Base-by-base conservation (phyloP, 495 filamentous ascomycete species). In the Endocarpon pusillum region DNA sequence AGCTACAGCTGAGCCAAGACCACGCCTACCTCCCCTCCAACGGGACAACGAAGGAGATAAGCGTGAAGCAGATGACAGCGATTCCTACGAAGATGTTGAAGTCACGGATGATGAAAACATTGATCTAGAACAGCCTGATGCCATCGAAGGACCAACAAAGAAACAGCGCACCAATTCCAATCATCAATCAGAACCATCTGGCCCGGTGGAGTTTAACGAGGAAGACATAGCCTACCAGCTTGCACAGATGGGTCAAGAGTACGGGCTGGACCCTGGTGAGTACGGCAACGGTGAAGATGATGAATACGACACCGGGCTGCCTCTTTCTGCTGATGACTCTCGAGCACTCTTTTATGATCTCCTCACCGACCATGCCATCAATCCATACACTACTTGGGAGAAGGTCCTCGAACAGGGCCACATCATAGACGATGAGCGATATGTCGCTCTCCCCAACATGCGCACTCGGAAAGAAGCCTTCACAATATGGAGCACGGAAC, bases 211-310 rank as follows among this genome's bases (percentile, higher is more conserved):
- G 43, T 94, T 96, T 47, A 80, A 81, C 18, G 89, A 96, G 49
- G 86, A 87, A 27, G 91, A 97, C 48, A 87, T 97, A 39, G 85
- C 80, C 21, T 87, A 78, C 43, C 89, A 97, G 48, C 63, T 97
- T 6, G 78, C 78, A 10, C 73, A 74, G 7, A 91, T 94, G 83
- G 78, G 74, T 27, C 67, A 81, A 41, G 72, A 81, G 7, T 81
- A 87, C 42, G 78, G 68, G 1, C 57, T 74, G 9, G 72, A 76
- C 28, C 67, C 66, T n/a, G 71, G 62, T 10, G 81, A 85, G 49
- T 81, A 75, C 39, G 67, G 72, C 15, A 63, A 69, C 12, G 71
- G 71, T 20, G 70, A 71, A 19, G 71, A 68, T 59, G 78, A 80
- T 39, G 80, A 82, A 38, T 78, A 68, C 33, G 75, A 72, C 19